Percentiles rank a stretch among this genome's conserved stretches.
phyloP scores from a whole-genome alignment of 495 filamentous ascomycete species.

The Amphirosellinia nigrospora region DNA sequence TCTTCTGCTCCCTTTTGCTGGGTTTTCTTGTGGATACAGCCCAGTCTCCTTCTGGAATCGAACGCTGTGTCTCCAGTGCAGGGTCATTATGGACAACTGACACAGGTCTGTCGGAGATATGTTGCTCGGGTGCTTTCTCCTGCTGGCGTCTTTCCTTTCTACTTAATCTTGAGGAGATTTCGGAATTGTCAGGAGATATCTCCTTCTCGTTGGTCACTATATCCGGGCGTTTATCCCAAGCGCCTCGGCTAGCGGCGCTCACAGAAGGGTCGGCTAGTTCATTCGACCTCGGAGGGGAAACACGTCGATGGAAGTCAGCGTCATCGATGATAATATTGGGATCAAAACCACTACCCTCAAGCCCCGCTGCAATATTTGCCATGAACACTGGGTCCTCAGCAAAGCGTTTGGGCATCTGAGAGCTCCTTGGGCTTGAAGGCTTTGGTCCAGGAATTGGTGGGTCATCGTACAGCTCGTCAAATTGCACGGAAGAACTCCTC shows the following conservation, averaged over 20 bases:
- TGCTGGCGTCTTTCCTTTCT: constrained; percentile 28
- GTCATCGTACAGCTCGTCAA: constrained; percentile 34
- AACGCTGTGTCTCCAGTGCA: constrained; percentile 13
- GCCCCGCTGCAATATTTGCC: constrained; percentile 71
- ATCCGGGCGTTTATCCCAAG: not conserved
- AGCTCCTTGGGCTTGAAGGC: constrained; percentile 40
- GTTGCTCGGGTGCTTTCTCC: constrained; percentile 22
- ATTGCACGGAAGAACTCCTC: constrained; percentile 27
- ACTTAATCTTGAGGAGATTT: constrained; percentile 25
- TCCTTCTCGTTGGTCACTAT: constrained; percentile 32
- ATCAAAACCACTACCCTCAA: constrained; percentile 72
- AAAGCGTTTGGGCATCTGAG: constrained; percentile 57
- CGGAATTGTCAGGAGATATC: constrained; percentile 26
- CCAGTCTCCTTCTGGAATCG: constrained; percentile 31
- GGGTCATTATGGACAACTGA: constrained; percentile 3
- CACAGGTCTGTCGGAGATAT: constrained; percentile 17
- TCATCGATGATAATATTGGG: constrained; percentile 73
- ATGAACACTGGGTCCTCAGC: constrained; percentile 70
- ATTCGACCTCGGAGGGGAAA: constrained; percentile 68
- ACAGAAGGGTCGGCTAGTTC: constrained; percentile 44
- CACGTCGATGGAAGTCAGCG: constrained; percentile 64
- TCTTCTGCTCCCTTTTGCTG: constrained; percentile 47
- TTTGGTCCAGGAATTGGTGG: constrained; percentile 47
- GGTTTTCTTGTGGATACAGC: constrained; percentile 32
- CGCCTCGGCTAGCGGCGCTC: not conserved